Conservation (phyloP, 108 stramenopile genomes). For the Skeletonema marinoi region DNA sequence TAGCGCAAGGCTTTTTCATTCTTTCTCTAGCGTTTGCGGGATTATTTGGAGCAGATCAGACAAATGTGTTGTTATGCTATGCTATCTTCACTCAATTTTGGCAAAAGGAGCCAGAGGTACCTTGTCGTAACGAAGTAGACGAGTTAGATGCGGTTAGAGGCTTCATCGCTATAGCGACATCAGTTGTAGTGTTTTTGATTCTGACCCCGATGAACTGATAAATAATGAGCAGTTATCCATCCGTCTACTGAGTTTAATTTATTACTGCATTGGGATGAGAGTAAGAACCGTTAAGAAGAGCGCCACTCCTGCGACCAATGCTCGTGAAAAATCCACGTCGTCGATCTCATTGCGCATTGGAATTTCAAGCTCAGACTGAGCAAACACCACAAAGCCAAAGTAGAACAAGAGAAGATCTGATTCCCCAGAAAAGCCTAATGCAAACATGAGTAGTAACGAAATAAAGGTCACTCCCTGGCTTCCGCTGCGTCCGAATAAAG, state of each 20-base stretch:
- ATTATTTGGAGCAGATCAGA: slow-evolving; percentile 65
- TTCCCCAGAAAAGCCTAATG: slow-evolving; percentile 51
- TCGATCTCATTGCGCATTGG: slow-evolving; percentile 81
- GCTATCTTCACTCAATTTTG: slow-evolving; percentile 55
- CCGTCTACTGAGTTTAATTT: neutral
- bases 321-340: slow-evolving; percentile 56
- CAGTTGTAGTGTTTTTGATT: slow-evolving; percentile 50
- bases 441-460: slow-evolving; percentile 44
- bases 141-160: slow-evolving; percentile 58
- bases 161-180: slow-evolving; percentile 51
- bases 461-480: slow-evolving; percentile 63
- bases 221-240: neutral
- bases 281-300: slow-evolving; percentile 67
- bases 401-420: slow-evolving; percentile 81
- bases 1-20: slow-evolving; percentile 53
- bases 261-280: slow-evolving; percentile 66
- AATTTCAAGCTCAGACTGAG: slow-evolving; percentile 77
- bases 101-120: slow-evolving; percentile 74
- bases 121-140: slow-evolving; percentile 70
- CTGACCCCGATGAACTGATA: slow-evolving; percentile 48
- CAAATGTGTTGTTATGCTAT: slow-evolving; percentile 57
- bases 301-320: slow-evolving; percentile 55
- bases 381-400: slow-evolving; percentile 69
- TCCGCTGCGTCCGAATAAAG: slow-evolving; percentile 68
- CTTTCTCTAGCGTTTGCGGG: slow-evolving; percentile 55